Evolutionary conservation across 2,329 filamentous ascomycete species (phyloP).

Genomic region (Tothia fuscella): DNA sequence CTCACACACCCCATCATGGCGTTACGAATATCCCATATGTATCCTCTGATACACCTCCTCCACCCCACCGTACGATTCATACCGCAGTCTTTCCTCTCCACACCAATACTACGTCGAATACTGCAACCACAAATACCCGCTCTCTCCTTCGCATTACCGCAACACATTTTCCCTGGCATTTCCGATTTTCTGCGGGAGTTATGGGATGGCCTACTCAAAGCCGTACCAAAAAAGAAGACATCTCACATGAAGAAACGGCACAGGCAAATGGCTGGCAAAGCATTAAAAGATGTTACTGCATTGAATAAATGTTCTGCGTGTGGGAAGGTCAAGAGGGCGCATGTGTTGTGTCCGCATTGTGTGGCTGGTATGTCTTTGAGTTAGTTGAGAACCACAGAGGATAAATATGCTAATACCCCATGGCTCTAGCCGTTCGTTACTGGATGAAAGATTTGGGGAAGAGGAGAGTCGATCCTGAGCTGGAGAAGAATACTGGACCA

Average conservation of each 20-base stretch:
- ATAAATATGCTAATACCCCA: background rate
- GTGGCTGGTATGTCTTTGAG: constrained; percentile 58
- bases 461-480: no score
- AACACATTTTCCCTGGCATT: constrained; percentile 24
- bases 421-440: constrained; percentile 1
- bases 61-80: constrained; percentile 16
- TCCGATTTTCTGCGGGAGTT: constrained; percentile 59
- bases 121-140: constrained; percentile 29
- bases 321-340: constrained; percentile 75
- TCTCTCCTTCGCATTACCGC: constrained; percentile 41
- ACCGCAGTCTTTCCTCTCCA: constrained; percentile 10
- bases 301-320: constrained; percentile 85
- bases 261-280: constrained; percentile 92
- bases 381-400: background rate
- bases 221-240: constrained; percentile 97
- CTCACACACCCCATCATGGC: constrained; percentile 3
- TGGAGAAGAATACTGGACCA: no score
- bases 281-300: constrained; percentile 75
- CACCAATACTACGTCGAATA: constrained; percentile 33
- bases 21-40: background rate
- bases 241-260: constrained; percentile 92
- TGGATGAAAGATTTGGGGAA: constrained; percentile 1
- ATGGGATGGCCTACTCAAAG: constrained; percentile 84
- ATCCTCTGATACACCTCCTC: constrained; percentile 12
- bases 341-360: constrained; percentile 79